These are phyloP conservation scores for Chlorella sp. DNA, from an alignment of 139 green algal genomes.

Conservation along the genomic window DNA sequence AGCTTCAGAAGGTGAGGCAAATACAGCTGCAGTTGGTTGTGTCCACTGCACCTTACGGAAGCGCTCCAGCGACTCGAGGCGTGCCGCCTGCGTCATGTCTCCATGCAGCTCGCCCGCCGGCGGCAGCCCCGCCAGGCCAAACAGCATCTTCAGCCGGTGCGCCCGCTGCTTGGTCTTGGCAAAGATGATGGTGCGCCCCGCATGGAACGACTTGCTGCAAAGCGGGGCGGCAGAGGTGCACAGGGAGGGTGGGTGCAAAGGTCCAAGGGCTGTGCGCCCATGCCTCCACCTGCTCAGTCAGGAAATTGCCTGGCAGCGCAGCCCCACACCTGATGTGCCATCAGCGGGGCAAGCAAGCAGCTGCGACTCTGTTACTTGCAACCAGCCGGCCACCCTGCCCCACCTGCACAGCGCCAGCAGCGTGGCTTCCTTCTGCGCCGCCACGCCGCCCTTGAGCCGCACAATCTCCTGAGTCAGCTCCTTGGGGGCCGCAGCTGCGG, in stretches of 20 bases:
- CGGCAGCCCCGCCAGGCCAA: constrained; percentile 86
- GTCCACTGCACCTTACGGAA: constrained; percentile 64
- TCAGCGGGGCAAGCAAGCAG: too few species aligned
- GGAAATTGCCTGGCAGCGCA: too few species aligned
- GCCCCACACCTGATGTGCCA: too few species aligned
- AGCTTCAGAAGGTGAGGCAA: too few species aligned
- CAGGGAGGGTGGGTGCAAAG: too few species aligned
- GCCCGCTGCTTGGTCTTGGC: constrained; percentile 88
- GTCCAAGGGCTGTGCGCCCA: too few species aligned
- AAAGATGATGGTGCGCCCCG: constrained; percentile 90
- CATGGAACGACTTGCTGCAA: constrained; percentile 62
- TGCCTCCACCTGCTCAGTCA: too few species aligned
- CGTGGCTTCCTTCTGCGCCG: constrained; percentile 84
- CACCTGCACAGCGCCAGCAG: constrained; percentile 82
- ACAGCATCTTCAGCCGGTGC: constrained; percentile 93
- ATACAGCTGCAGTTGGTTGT: too few species aligned
- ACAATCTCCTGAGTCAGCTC: constrained; percentile 91
- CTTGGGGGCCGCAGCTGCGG: constrained; percentile 62
- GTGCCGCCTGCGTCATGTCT: constrained; percentile 91
- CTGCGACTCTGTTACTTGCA: too few species aligned
- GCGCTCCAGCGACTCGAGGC: constrained; percentile 86
- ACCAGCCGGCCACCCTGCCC: too few species aligned
- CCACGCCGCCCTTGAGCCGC: constrained; percentile 70
- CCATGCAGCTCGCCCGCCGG: constrained; percentile 93
- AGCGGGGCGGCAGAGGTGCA: too few species aligned